Evolutionary conservation across 306 rosid genomes (phyloP), one percentile per base, ranked within the genome.

Genomic region (Rosa multiflora): DNA sequence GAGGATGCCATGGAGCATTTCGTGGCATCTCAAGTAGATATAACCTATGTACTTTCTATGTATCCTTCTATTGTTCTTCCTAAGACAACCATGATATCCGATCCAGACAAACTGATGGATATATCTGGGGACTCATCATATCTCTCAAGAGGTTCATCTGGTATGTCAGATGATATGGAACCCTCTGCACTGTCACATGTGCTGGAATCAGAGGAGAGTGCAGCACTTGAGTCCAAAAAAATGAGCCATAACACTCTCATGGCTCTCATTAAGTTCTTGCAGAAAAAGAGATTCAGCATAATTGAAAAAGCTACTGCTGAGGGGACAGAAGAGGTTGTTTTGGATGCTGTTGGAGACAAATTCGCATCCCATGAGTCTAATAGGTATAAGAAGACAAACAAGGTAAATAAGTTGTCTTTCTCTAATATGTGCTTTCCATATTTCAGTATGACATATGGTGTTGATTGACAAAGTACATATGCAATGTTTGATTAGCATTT

Each of bases 1-100:
- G 99, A 93, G 89, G 99, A 90, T 74, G 97, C 98, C 76, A 88
- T 96, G 99, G 99, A 91, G 82, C 97, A 96, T 75, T 96, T 96
- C 85, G 77, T 93, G 85, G 97, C 88, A 61, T 91, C 99, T 77
- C 98, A 90, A 87, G 96, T 93, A 53, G 94, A 96, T 72, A 85
- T 93, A 85, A 93, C 93, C 59, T 90, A 91, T 80, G 99, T 96
- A 29, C 96, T 96, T 78, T 93, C 97, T 37, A 78, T 96, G 71
- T 96, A 89, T 87, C 92, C 96, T 58, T 93, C 94, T 63, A 88
- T 96, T 79, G 63, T 80, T 72, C 96, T 96, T 88, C 99, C 98
- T 6, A 93, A 88, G 83, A 93, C 99, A 61, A 79, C 88, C 76
- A 39, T 88, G 81, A 82, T 93, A 76, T 81, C 80, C 46, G 99